Base-by-base conservation (phyloP, 805 yeast species). In the Spathaspora hagerdaliae region DNA sequence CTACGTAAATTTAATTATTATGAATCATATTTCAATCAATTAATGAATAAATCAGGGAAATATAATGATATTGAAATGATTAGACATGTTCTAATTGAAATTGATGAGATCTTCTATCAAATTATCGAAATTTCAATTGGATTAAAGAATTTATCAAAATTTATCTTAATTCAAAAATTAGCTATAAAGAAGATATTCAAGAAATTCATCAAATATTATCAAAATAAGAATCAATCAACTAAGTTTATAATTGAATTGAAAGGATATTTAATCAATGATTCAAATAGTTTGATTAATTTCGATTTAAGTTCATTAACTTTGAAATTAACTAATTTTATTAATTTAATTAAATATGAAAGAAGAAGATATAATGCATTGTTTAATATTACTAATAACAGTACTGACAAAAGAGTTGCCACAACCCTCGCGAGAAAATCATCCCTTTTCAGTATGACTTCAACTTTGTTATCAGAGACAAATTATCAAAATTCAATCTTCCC, bases 171-270 rank as follows among this genome's bases (percentile, higher is more conserved):
- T 7, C 96, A 87, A 58, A 82, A 83, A 56, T 81, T 88, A 2
- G 95, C 82, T 6, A 72, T 85, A 41, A 73, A 83, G 50, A 87
- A 87, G 64, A 74, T 87, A 41, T 70, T 87, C 55, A 87, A 88
- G 65, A 87, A 88, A 59, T 84, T 77, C 48, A 41, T 69, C 39
- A 79, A 79, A 56, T 71, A 79, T 55, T 70, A 72, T 43, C 54
- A 51, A 5, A 59, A 64, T 47, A 46, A 52, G 31, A 39, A 55
- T 13, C 50, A 52, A 27, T 37, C 47, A 3, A 14, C 27, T 19
- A 48, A 43, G 38, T 61, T 71, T 41, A 52, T 68, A 3, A 35
- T 54, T 12, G 56, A 58, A 12, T 49, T 71, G 35, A 71, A 67
- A 44, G 54, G 58, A 32, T 57, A 57, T 26, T 57, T 77, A 27